Base-by-base conservation (phyloP, 2,329 filamentous ascomycete species). In the Chrysoporthe deuterocubensis region DNA sequence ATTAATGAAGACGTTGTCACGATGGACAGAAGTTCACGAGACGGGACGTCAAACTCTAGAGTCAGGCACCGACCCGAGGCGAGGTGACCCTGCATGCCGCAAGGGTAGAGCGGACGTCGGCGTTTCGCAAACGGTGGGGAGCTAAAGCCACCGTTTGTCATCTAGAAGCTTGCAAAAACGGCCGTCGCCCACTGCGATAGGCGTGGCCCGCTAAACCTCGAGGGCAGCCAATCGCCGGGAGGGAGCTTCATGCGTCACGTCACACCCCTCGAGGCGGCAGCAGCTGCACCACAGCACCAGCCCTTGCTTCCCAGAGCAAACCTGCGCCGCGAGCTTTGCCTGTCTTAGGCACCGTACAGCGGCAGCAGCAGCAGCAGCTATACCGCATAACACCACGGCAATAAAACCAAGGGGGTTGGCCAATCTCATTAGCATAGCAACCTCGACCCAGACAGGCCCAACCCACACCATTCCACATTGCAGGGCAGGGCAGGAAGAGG, bases 171-270 rank as follows among this genome's bases (percentile, higher is more conserved):
- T 54, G 21, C 50, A 5, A 26, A 54, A 16, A 54, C 50, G 50
- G 50, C 32, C 50, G 32, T 54, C 26, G 50, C 50, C 50, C 50
- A 34, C 32, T 34, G 50, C 50, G 50, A 54, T 26, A 32, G 16
- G n/a, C 42, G 21, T 62, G 59, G 37, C 34, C 59, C 46, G 43
- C 42, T 54, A 54, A 54, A 26, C 16, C 21, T 14, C 26, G 21
- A 54, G 50, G 21, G 50, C 32, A 54, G 52, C 65, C 65, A 67
- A 67, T 67, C 54, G 60, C 4, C 13, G 18, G 65, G 42, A 52
- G 34, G 65, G 43, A 64, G 65, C 65, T 67, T 67, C 44, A 59
- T 63, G 60, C 60, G 48, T 61, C 32, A 58, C 37, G 5, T 37
- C 32, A 37, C 26, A 34, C 42, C 32, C 48, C 26, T 26, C 26